phyloP scores from a whole-genome alignment of 1,284 basidiomycete genomes.

The Gomphus bonarii region DNA sequence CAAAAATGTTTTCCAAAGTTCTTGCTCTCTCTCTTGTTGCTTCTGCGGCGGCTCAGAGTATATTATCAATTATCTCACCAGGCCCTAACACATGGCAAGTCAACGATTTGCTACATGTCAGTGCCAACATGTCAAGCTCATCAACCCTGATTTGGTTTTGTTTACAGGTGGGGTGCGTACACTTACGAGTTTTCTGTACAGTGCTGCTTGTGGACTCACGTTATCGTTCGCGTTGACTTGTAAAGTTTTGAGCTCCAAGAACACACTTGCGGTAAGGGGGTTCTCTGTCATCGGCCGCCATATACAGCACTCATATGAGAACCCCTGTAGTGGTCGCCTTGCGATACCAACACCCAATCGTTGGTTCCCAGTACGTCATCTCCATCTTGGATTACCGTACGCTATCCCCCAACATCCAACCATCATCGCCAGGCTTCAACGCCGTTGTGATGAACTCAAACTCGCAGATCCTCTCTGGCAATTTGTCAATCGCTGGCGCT shows the following conservation, averaged over 20 bases:
- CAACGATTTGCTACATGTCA: too few relatives aligned
- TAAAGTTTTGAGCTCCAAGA: conserved; percentile 1
- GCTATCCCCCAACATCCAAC: too few relatives aligned
- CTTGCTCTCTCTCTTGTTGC: conserved; percentile 5
- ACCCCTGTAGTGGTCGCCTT: conserved; percentile 6
- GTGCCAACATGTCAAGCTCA: too few relatives aligned
- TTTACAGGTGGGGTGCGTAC: conserved; percentile 9
- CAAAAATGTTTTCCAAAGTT: conserved; percentile 6
- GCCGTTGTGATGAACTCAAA: conserved; percentile 2
- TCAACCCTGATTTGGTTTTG: neutral
- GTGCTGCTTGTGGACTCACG: neutral
- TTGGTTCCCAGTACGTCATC: neutral
- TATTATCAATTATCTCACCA: conserved; percentile 1
- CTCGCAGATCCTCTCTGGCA: neutral
- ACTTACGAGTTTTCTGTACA: neutral
- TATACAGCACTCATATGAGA: too few relatives aligned
- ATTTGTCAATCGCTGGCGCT: conserved; percentile 2
- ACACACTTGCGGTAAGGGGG: conserved; percentile 3
- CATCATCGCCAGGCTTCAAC: too few relatives aligned
- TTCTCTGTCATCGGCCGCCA: neutral
- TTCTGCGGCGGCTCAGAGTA: neutral
- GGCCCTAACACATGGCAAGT: conserved; percentile 5
- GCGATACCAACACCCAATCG: neutral
- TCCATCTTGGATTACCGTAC: too few relatives aligned
- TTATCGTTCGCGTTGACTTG: too few relatives aligned